Conservation (phyloP, 371 early-diverging fungal genomes). For the Mortierella sp. region DNA sequence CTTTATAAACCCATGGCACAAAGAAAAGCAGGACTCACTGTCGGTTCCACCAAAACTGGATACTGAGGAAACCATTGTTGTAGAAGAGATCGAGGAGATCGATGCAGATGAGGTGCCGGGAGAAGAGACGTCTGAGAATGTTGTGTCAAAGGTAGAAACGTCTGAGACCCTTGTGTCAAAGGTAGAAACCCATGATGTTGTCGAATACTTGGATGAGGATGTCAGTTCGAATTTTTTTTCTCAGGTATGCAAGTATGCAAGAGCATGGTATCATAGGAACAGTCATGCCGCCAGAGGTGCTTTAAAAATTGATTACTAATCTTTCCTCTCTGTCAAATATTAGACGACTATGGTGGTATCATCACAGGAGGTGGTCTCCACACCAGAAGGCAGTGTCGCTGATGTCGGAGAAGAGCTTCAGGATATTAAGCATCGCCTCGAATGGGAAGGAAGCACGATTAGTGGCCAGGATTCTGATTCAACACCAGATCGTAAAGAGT, state of each 20-base stretch:
- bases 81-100: background rate
- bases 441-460: conserved; percentile 21
- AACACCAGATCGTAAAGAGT: conserved; percentile 18
- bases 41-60: background rate
- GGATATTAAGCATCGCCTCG: conserved; percentile 6
- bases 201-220: background rate
- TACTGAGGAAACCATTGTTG: background rate
- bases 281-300: too few species aligned
- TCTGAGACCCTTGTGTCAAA: background rate
- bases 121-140: background rate
- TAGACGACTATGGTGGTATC: conserved; percentile 26
- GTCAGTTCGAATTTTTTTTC: background rate
- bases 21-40: background rate
- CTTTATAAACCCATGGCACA: conserved; percentile 9
- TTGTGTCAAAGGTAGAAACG: background rate
- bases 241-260: background rate
- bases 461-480: conserved; percentile 29
- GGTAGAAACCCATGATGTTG: background rate
- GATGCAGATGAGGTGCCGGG: background rate
- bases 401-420: conserved; percentile 4
- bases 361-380: conserved; percentile 9
- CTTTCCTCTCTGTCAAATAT: background rate
- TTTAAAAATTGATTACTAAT: background rate
- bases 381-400: conserved; percentile 11
- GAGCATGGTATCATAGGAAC: too few species aligned